Evolutionary conservation across 208 protist species (phyloP).

Genomic region (Trichomonas tenax): DNA sequence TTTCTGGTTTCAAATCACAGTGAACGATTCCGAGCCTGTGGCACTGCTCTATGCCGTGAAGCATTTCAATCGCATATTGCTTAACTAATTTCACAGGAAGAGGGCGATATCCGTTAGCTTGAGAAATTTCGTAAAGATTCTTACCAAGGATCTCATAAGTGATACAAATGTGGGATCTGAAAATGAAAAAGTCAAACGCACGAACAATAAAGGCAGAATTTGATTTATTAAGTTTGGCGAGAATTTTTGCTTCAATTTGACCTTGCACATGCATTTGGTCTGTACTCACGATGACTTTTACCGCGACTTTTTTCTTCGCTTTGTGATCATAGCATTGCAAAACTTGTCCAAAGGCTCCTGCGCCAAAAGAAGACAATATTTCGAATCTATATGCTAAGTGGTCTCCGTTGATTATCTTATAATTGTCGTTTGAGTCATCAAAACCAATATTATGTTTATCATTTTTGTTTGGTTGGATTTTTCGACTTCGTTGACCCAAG

Average conservation of each 20-base stretch:
- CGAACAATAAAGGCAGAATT: background rate
- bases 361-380: conserved; percentile 54
- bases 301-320: conserved; percentile 47
- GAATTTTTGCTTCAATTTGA: conserved; percentile 30
- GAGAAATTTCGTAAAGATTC: conserved; percentile 41
- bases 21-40: conserved; percentile 27
- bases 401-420: background rate
- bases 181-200: conserved; percentile 32
- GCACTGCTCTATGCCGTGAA: conserved; percentile 27
- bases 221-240: conserved; percentile 1
- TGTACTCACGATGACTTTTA: conserved; percentile 49
- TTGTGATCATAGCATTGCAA: conserved; percentile 58
- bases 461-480: background rate
- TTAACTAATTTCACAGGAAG: conserved; percentile 36
- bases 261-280: conserved; percentile 40
- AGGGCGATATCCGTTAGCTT: conserved; percentile 29
- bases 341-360: conserved; percentile 72
- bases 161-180: conserved; percentile 40
- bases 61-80: conserved; percentile 34
- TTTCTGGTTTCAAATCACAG: conserved; percentile 55
- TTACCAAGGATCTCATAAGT: conserved; percentile 42
- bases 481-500: background rate
- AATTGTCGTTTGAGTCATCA: background rate
- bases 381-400: conserved; percentile 60
- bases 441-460: background rate